phyloP scores from a whole-genome alignment of 2,329 filamentous ascomycete species.

The Ustilaginoidea virens region DNA sequence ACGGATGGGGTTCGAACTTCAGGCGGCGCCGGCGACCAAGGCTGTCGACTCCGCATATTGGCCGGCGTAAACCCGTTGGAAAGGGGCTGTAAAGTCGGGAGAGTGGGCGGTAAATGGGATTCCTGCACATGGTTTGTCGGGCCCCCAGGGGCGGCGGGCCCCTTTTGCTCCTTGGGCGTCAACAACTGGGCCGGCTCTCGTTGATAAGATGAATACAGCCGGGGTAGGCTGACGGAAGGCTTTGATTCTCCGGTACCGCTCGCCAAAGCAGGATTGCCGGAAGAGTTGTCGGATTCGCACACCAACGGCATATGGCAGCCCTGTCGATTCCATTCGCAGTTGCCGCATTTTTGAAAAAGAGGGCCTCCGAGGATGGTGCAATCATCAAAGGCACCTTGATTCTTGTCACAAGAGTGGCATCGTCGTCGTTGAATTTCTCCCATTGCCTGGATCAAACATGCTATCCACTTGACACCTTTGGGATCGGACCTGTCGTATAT shows the following conservation, averaged over 20 bases:
- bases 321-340: constrained; percentile 33
- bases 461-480: constrained; percentile 29
- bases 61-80: constrained; percentile 18
- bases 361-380: constrained; percentile 27
- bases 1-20: constrained; percentile 15
- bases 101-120: too few relatives aligned
- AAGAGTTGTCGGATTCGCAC: too few relatives aligned
- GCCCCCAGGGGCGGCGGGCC: constrained; percentile 2
- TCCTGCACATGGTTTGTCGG: background rate
- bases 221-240: too few relatives aligned
- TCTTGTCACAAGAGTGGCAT: constrained; percentile 26
- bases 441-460: constrained; percentile 34
- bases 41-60: constrained; percentile 13
- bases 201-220: too few relatives aligned
- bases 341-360: constrained; percentile 31
- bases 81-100: too few relatives aligned
- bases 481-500: constrained; percentile 26
- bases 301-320: constrained; percentile 15
- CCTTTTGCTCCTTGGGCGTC: constrained; percentile 12
- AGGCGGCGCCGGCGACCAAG: too few relatives aligned
- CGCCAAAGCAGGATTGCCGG: constrained; percentile 2
- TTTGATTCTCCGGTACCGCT: too few relatives aligned
- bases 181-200: constrained; percentile 12
- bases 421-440: constrained; percentile 23
- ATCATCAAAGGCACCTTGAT: constrained; percentile 26